Evolutionary conservation across 1,284 basidiomycete species (phyloP).

Genomic region (Pholiota adiposa): DNA sequence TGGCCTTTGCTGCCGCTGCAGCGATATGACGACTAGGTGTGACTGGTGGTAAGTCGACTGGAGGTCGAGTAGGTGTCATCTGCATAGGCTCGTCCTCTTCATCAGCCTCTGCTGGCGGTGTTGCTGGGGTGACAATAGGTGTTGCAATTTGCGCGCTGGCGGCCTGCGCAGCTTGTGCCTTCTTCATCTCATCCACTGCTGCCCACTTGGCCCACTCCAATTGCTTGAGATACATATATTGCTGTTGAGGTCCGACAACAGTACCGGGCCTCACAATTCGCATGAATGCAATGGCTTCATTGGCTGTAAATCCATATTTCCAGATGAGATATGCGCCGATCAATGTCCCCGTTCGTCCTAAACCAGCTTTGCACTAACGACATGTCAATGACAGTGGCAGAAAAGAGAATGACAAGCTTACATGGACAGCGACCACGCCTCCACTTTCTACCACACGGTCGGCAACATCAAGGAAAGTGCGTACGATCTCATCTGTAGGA

Average conservation of each 20-base stretch:
- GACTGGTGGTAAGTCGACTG: slow-evolving; percentile 63
- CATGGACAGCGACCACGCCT: slow-evolving; percentile 88
- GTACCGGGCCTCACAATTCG: slow-evolving; percentile 95
- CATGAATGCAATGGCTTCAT: slow-evolving; percentile 98
- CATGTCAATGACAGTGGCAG: slow-evolving; percentile 7
- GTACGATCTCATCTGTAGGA: slow-evolving; percentile 92
- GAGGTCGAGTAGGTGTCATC: slow-evolving; percentile 44
- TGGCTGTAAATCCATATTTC: slow-evolving; percentile 99
- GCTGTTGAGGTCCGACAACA: slow-evolving; percentile 93
- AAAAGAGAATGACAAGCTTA: slow-evolving; percentile 42
- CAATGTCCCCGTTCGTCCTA: slow-evolving; percentile 92
- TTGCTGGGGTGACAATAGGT: slow-evolving; percentile 71
- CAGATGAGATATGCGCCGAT: slow-evolving; percentile 98
- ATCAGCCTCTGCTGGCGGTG: slow-evolving; percentile 75
- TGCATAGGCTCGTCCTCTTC: slow-evolving; percentile 55
- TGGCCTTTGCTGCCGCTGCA: slow-evolving; percentile 67
- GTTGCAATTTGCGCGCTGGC: slow-evolving; percentile 45
- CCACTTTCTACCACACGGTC: slow-evolving; percentile 80
- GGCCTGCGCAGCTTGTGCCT: slow-evolving; percentile 46
- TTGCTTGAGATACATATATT: slow-evolving; percentile 97
- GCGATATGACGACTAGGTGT: slow-evolving; percentile 79
- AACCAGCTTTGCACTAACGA: slow-evolving; percentile 88
- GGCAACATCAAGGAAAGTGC: slow-evolving; percentile 86
- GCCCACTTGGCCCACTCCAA: slow-evolving; percentile 95
- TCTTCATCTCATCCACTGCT: slow-evolving; percentile 75